Evolutionary conservation across 2,329 filamentous ascomycete genomes (phyloP), one percentile per base, ranked within the genome.

Genomic region (Fusarium redolens): DNA sequence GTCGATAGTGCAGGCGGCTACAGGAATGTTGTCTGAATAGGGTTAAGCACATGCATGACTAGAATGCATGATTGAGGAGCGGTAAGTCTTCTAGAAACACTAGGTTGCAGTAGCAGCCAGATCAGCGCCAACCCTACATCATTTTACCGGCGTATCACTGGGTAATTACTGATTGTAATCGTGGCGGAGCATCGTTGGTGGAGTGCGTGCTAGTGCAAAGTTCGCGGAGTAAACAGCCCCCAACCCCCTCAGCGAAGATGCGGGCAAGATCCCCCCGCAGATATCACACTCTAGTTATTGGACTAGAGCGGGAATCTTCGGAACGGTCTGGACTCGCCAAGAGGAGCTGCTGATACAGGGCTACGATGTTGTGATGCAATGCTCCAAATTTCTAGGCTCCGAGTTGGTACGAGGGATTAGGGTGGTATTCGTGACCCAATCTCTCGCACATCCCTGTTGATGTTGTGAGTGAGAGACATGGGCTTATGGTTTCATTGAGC

Each of bases 341-440:
- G 55, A 35, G 30, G 11, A 13, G n/a, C 8, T 63, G 56, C 17
- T 62, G 37, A 48, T 40, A 47, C 48, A 20, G 28, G 12, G 14
- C 18, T n/a, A 38, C 12, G 52, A 47, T 38, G 14, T 20, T 20
- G 17, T 64, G 65, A 69, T 69, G 65, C 50, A 56, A 56, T 61
- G 41, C 44, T 33, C 54, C 54, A 20, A 60, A 60, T 25, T 35
- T 38, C 43, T 22, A 35, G 40, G 28, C 25, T 51, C 14, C 18
- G 17, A 22, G 12, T 33, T 13, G 20, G n/a, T 22, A 22, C 38
- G 25, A 51, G 22, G 4, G 40, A 20, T 54, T 43, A 37, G 57
- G 50, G 66, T 69, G 12, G 65, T 68, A 68, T 68, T 28, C 9
- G 28, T 62, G 37, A 50, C 43, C n/a, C 30, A 45, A 40, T 37